phyloP scores from a whole-genome alignment of 495 filamentous ascomycete genomes.

The Xylaria sp. region DNA sequence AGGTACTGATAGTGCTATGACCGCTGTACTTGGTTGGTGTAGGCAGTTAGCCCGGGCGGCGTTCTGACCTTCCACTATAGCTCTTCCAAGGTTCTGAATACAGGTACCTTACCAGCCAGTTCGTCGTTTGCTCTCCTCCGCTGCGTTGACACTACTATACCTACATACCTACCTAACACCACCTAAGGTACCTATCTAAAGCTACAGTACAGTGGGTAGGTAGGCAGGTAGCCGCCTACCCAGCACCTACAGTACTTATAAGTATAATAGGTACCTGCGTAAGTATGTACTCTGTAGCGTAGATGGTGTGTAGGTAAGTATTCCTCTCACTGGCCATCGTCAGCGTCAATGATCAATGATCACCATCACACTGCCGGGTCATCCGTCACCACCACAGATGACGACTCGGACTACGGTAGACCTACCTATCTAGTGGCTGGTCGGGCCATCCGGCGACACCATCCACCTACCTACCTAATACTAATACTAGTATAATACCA shows the following conservation, averaged over 20 bases:
- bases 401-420: no score
- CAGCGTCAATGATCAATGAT: background rate
- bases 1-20: background rate
- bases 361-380: conserved; percentile 17
- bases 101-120: background rate
- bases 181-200: no score
- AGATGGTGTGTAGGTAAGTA: background rate
- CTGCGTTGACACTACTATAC: no score
- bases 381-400: conserved; percentile 9
- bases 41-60: no score
- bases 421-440: conserved; percentile 28
- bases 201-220: conserved; percentile 5
- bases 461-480: background rate
- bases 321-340: conserved; percentile 6
- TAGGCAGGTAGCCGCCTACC: conserved; percentile 3
- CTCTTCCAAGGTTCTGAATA: no score
- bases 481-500: no score
- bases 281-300: no score
- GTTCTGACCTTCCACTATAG: no score
- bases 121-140: background rate
- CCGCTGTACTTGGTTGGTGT: background rate
- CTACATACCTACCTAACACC: no score
- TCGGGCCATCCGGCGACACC: conserved; percentile 17
- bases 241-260: no score
- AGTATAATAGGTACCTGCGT: no score